Conservation (phyloP, 1,139 yeast species). For the Meyerozyma smithsonii region DNA sequence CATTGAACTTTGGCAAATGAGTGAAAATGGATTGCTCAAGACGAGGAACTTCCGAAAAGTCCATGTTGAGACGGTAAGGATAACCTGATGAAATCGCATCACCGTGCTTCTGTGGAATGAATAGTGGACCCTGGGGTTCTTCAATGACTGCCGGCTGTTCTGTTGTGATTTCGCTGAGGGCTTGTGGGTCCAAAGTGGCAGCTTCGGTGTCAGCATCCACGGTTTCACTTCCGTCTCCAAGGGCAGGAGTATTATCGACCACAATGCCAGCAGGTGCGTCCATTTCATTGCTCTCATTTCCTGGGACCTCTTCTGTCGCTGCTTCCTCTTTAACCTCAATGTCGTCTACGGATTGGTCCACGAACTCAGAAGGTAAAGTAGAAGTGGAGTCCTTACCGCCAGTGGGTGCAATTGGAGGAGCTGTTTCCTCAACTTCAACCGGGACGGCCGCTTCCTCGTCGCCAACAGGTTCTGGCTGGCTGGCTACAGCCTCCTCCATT, state of each 20-base stretch:
- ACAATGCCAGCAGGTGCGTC: slow-evolving; percentile 6
- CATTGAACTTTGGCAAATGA: slow-evolving; percentile 50
- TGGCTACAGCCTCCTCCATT: neutral
- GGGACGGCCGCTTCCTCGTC: too few relatives aligned
- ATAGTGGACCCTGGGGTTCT: neutral
- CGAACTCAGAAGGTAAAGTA: slow-evolving; percentile 13
- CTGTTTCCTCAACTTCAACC: too few relatives aligned
- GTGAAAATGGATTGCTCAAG: slow-evolving; percentile 52
- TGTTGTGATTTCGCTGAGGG: neutral
- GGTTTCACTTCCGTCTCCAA: slow-evolving; percentile 4
- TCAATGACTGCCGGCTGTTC: neutral
- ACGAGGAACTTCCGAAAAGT: slow-evolving; percentile 47
- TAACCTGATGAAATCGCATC: slow-evolving; percentile 10
- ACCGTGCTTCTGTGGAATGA: slow-evolving; percentile 1
- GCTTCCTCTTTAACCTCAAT: slow-evolving; percentile 5
- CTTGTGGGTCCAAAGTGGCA: slow-evolving; percentile 6
- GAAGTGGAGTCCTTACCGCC: neutral
- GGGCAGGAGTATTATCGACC: slow-evolving; percentile 3
- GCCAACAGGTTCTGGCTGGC: neutral
- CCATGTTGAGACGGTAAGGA: slow-evolving; percentile 58
- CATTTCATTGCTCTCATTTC: slow-evolving; percentile 8
- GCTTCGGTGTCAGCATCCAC: slow-evolving; percentile 9
- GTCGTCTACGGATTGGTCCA: too few relatives aligned
- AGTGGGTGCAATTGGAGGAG: neutral
- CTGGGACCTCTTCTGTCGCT: slow-evolving; percentile 5